A percentile compares a stretch with the other conserved stretches of the same genome.
phyloP scores from a whole-genome alignment of 202 grass and related monocot genomes.

The Cymbopogon flexuosus region DNA sequence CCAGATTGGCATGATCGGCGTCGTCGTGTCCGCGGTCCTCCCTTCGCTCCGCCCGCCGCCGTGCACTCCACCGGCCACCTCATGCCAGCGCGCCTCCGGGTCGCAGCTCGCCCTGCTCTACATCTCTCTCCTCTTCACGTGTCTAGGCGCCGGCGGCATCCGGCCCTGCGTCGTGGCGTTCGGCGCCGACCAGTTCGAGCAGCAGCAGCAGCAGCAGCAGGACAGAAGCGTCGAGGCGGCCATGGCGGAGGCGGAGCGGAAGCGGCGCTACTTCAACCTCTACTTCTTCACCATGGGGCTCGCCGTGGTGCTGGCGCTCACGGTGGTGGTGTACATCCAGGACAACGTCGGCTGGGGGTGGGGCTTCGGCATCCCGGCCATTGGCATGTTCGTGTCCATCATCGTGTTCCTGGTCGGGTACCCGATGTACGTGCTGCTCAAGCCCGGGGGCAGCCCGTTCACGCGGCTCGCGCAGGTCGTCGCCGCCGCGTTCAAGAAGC shows the following conservation, averaged over 20 bases:
- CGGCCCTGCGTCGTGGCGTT: constrained; percentile 66
- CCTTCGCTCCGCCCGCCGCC: constrained; percentile 40
- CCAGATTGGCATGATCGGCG: constrained; percentile 57
- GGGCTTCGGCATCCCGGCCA: constrained; percentile 61
- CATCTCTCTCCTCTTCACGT: constrained; percentile 43
- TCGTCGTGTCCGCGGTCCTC: constrained; percentile 50
- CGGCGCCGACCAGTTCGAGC: constrained; percentile 67
- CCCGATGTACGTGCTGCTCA: constrained; percentile 54
- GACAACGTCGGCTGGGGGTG: constrained; percentile 78
- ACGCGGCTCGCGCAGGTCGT: constrained; percentile 56
- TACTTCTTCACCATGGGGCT: constrained; percentile 73
- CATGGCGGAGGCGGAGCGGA: constrained; percentile 10
- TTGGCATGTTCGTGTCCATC: constrained; percentile 62
- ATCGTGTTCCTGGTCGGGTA: constrained; percentile 52
- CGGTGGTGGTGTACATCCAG: constrained; percentile 78
- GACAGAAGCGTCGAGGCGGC: not conserved
- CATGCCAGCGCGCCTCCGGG: constrained; percentile 39
- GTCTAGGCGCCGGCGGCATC: constrained; percentile 67
- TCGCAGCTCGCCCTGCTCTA: constrained; percentile 53
- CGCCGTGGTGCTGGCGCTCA: constrained; percentile 51
- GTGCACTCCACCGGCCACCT: constrained; percentile 1
- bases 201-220: not conserved
- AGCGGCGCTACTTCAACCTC: constrained; percentile 73
- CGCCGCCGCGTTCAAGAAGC: constrained; percentile 54
- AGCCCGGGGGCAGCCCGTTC: constrained; percentile 63